Evolutionary conservation across 176 grass and related monocot species (phyloP).

Genomic region (Carex kokanica): DNA sequence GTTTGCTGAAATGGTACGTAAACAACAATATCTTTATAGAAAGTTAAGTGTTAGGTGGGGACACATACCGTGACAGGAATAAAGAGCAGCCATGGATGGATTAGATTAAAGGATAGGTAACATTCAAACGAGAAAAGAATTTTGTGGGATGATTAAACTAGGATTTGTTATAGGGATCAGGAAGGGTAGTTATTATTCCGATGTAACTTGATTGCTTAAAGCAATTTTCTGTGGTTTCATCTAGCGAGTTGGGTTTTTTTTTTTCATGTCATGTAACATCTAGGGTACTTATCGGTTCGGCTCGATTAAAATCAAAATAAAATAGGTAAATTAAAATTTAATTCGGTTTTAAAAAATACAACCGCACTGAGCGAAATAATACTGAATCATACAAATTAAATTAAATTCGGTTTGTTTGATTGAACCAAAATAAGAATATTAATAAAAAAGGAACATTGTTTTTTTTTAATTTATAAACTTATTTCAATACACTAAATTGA

Average conservation of each 20-base stretch:
- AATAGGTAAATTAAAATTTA: too few species aligned
- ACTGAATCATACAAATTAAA: too few species aligned
- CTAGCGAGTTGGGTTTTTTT: not conserved
- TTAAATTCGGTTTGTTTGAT: too few species aligned
- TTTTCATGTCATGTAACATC: too few species aligned
- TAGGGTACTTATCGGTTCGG: too few species aligned
- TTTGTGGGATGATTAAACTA: not conserved
- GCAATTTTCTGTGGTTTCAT: not conserved
- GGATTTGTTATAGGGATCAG: conserved; percentile 12
- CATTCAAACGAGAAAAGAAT: conserved; percentile 1
- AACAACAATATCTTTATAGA: conserved; percentile 13
- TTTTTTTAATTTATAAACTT: too few species aligned
- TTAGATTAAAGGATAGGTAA: conserved; percentile 22
- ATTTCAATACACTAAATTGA: too few species aligned
- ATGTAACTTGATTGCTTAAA: not conserved
- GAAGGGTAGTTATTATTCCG: not conserved
- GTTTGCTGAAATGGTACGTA: conserved; percentile 28
- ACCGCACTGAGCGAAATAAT: too few species aligned
- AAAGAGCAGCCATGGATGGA: conserved; percentile 18
- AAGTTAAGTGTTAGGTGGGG: conserved; percentile 14
- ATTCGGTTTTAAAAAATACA: too few species aligned
- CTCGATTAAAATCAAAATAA: too few species aligned
- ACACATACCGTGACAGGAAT: not conserved
- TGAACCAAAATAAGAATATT: too few species aligned
- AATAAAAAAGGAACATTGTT: too few species aligned